Conservation (phyloP, 2,329 filamentous ascomycete genomes). For the Botryotinia globosa region DNA sequence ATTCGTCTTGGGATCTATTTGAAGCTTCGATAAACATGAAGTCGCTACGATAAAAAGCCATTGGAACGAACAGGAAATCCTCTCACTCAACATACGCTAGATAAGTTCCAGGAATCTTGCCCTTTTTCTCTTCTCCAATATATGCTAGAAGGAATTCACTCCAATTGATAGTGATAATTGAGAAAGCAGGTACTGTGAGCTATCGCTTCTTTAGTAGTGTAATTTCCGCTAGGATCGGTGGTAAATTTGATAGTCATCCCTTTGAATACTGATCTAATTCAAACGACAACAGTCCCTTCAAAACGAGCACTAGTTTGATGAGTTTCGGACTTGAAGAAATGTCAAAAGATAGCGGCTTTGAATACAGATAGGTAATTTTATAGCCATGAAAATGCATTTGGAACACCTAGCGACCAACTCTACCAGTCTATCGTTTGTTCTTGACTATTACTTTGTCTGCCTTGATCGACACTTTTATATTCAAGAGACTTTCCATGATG, state of each 20-base stretch:
- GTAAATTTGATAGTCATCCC: neutral
- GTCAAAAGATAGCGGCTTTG: neutral
- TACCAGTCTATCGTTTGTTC: too few species aligned
- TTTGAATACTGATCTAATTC: neutral
- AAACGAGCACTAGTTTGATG: neutral
- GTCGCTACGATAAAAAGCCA: too few species aligned
- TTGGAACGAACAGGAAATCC: neutral
- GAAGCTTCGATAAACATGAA: fast-evolving
- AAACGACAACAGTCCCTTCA: neutral
- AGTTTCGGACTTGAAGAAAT: neutral
- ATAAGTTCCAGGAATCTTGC: neutral
- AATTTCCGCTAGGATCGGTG: neutral
- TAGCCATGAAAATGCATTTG: neutral
- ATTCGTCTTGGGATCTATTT: neutral
- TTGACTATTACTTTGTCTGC: too few species aligned
- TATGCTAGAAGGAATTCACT: fast-evolving
- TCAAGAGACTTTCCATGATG: too few species aligned
- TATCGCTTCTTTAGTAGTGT: too few species aligned
- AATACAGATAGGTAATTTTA: neutral
- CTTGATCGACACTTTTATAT: neutral
- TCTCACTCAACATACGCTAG: neutral
- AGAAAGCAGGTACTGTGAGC: too few species aligned
- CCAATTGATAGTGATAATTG: too few species aligned
- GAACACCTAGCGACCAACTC: too few species aligned
- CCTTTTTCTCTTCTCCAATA: neutral